Conservation (phyloP, 2,329 filamentous ascomycete genomes). For the Colletotrichum euphorbiae region DNA sequence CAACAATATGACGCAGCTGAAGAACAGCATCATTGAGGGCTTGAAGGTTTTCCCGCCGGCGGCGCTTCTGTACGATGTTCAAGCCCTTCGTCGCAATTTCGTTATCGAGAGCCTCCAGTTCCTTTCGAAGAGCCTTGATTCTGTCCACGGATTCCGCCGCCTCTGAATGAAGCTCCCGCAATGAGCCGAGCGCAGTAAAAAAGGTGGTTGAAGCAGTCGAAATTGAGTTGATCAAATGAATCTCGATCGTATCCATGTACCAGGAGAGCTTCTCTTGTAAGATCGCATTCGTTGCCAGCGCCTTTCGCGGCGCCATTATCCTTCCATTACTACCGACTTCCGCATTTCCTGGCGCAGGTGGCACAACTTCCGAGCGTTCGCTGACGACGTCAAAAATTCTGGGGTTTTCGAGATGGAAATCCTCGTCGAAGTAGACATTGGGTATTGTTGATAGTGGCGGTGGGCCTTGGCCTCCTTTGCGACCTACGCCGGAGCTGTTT, state of each 20-base stretch:
- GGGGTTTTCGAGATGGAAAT: conserved; percentile 95
- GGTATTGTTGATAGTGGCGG: conserved; percentile 94
- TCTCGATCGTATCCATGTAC: conserved; percentile 99
- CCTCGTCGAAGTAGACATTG: conserved; percentile 91
- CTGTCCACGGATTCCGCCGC: conserved; percentile 89
- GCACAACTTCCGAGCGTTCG: conserved; percentile 95
- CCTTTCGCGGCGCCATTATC: conserved; percentile 77
- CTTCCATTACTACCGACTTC: conserved; percentile 68
- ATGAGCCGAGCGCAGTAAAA: conserved; percentile 90
- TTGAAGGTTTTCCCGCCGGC: conserved; percentile 84
- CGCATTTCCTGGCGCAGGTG: conserved; percentile 65
- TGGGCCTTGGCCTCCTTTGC: conserved; percentile 75
- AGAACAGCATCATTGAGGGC: conserved; percentile 85
- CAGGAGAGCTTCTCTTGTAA: conserved; percentile 97
- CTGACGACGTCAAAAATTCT: conserved; percentile 97
- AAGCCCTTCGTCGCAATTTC: conserved; percentile 89
- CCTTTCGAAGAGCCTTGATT: conserved; percentile 83
- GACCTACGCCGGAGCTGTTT: conserved; percentile 61
- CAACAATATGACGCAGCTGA: conserved; percentile 83
- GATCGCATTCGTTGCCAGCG: conserved; percentile 94
- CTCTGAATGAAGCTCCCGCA: conserved; percentile 91
- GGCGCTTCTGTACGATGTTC: conserved; percentile 85
- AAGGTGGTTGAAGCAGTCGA: conserved; percentile 96
- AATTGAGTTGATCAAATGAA: conserved; percentile 95
- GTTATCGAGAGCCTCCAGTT: conserved; percentile 83